Evolutionary conservation across 2,329 filamentous ascomycete species (phyloP), one percentile per base, ranked within the genome.

Genomic region (Pseudopithomyces chartarum): DNA sequence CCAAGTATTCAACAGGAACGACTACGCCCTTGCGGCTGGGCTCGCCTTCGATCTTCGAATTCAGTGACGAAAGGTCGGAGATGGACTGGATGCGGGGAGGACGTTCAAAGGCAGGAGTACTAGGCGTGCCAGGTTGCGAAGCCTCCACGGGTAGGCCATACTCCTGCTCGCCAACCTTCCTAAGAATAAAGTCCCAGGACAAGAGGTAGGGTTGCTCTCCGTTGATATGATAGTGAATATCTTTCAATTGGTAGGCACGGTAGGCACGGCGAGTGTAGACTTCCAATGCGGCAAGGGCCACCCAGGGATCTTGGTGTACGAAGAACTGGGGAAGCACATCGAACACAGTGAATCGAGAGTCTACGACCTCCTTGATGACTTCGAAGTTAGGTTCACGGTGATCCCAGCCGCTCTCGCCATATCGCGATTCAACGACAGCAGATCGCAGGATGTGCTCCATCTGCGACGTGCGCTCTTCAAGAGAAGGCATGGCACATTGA

Each of bases 381-480:
- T 96, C 90, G 52, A 96, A 81, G 78, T 90, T 91, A 46, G 95
- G 95, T 78, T 97, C 91, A 64, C 95, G 86, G 80, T 99, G 95
- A 62, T 97, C 94, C 90, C 91, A 97, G 50, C 94, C 93, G 58
- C 91, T 93, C 84, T 99, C 95, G 57, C 95, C 95, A 71, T 99
- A 99, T 66, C 91, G 89, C n/a, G 93, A 97, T 77, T 99, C 92
- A 7, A 97, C 87, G 20, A 99, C 95, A 0, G 95, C 94, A 23
- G 94, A 97, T 57, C 93, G 91, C 54, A 99, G 84, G 63, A 99
- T 99, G 78, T 98, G 94, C 82, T 98, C 95, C 94, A 99, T 97
- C 81, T 99, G 95, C 6, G 90, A 86, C 23, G 91, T 90, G 66
- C 95, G 89, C 84, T 99, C 95, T 78, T 98, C 95, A 19, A 99